Conservation (phyloP, 306 rosid genomes). For the Hippophae rhamnoides region DNA sequence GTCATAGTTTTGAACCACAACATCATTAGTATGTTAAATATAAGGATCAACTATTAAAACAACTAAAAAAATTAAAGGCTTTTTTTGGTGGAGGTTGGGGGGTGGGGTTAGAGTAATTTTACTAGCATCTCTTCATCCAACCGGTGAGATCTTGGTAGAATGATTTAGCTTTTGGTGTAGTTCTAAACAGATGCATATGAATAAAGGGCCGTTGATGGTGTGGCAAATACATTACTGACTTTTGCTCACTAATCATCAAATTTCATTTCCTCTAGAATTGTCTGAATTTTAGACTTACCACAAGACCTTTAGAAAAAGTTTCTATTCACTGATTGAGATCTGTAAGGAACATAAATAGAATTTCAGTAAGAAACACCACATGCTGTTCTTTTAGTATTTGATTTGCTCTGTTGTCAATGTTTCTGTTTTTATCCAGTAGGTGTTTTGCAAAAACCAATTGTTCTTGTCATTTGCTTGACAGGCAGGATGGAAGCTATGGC, state of each 20-base stretch:
- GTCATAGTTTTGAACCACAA: too few species aligned
- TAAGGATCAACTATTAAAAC: too few species aligned
- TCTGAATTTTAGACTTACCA: background rate
- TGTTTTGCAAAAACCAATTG: background rate
- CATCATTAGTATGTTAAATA: too few species aligned
- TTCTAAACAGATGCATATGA: background rate
- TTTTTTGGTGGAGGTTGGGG: too few species aligned
- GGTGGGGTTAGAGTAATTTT: too few species aligned
- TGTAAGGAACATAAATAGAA: background rate
- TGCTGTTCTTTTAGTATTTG: background rate
- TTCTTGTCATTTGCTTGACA: conserved; percentile 24
- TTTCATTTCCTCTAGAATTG: background rate
- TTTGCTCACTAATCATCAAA: background rate
- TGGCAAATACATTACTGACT: background rate
- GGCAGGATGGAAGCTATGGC: conserved; percentile 99
- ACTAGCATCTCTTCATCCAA: too few species aligned
- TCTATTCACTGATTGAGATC: too few species aligned
- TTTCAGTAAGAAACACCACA: background rate
- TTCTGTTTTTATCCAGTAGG: too few species aligned
- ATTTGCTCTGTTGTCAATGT: background rate
- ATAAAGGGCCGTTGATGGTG: background rate
- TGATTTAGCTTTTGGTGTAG: too few species aligned
- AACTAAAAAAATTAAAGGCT: too few species aligned
- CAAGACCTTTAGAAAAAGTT: background rate
- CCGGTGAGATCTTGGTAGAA: too few species aligned